A percentile compares a stretch with the other conserved stretches of the same genome.
phyloP scores from a whole-genome alignment of 2,329 filamentous ascomycete genomes.

The Pestalotiopsis sp. region DNA sequence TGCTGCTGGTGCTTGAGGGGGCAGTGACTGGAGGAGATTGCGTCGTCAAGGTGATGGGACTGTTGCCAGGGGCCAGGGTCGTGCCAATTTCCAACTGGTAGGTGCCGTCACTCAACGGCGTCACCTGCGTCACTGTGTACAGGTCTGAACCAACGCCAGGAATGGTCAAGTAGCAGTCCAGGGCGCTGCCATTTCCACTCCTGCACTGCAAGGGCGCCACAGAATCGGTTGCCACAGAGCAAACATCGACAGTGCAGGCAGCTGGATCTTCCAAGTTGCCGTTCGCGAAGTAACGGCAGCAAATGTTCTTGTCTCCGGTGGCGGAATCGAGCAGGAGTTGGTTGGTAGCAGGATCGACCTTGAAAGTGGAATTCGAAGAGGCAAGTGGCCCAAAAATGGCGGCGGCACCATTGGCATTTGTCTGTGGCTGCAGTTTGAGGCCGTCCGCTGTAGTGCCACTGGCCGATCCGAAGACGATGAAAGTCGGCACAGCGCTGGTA shows the following conservation, averaged over 20 bases:
- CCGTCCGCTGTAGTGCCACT: neutral
- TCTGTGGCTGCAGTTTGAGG: neutral
- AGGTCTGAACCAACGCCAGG: neutral
- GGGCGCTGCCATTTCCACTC: neutral
- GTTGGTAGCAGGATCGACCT: neutral
- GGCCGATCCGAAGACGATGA: neutral
- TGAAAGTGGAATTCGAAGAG: neutral
- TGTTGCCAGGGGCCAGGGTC: neutral
- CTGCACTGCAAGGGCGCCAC: conserved; percentile 2
- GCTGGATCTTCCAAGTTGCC: neutral
- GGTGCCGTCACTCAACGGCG: neutral
- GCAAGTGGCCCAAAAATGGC: neutral
- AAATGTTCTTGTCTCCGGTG: neutral
- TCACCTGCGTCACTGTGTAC: neutral
- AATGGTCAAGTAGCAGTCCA: neutral
- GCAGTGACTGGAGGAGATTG: neutral
- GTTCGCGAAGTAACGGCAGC: neutral
- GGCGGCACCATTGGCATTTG: neutral
- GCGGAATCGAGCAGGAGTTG: neutral
- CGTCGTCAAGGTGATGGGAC: neutral
- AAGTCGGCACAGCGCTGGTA: neutral
- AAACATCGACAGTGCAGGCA: neutral
- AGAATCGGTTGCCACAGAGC: neutral
- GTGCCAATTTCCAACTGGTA: neutral
- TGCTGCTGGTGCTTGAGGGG: neutral